phyloP scores from a whole-genome alignment of 1,284 basidiomycete species.

The Trichosporon coremiiforme region DNA sequence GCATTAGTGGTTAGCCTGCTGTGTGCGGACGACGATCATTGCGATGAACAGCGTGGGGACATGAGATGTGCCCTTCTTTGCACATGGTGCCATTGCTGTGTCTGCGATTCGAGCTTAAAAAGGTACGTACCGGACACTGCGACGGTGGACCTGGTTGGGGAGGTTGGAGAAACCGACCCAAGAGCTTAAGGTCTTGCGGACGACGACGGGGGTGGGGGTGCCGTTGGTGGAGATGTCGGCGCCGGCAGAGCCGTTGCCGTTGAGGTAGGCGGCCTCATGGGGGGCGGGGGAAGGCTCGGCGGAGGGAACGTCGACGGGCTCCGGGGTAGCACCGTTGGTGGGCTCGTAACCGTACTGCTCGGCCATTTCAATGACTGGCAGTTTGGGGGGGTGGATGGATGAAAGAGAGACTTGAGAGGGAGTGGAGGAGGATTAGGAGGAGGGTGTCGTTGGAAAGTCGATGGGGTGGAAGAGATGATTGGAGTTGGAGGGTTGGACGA shows the following conservation, averaged over 20 bases:
- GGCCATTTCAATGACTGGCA: constrained; percentile 35
- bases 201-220: constrained; percentile 27
- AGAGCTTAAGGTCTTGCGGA: constrained; percentile 54
- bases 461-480: constrained; percentile 2
- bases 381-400: constrained; percentile 19
- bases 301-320: constrained; percentile 21
- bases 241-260: constrained; percentile 25
- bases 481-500: constrained; percentile 12
- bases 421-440: background rate
- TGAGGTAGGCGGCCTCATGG: constrained; percentile 19
- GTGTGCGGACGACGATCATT: background rate
- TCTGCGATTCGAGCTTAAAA: background rate
- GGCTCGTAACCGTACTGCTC: constrained; percentile 48
- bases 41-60: background rate
- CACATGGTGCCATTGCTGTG: constrained; percentile 1
- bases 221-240: constrained; percentile 23
- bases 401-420: background rate
- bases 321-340: constrained; percentile 24
- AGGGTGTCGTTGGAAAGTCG: background rate
- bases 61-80: background rate
- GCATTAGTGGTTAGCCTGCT: constrained; percentile 19
- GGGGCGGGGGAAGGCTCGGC: constrained; percentile 24
- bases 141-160: constrained; percentile 95
- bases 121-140: constrained; percentile 71
- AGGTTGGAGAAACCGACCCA: constrained; percentile 81